Evolutionary conservation across 2,329 filamentous ascomycete genomes (phyloP).

Genomic region (Xylariales sp.): DNA sequence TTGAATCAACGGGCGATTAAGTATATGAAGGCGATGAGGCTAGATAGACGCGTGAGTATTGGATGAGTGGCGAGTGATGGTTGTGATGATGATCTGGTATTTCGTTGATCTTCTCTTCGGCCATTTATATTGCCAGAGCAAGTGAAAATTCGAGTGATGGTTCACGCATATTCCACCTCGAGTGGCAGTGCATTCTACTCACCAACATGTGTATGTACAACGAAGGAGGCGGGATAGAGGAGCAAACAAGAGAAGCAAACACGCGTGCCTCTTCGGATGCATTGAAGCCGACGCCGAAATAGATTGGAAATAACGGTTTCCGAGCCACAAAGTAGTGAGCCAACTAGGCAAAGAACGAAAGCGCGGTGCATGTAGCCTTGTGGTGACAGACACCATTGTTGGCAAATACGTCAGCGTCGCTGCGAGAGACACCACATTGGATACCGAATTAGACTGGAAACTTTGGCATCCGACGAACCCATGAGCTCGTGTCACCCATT

Average conservation of each 20-base stretch:
- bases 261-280: conserved; percentile 11
- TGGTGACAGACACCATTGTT: background rate
- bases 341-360: background rate
- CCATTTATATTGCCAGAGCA: background rate
- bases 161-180: background rate
- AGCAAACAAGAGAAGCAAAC: conserved; percentile 1
- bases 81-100: conserved; percentile 13
- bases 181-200: conserved; percentile 14
- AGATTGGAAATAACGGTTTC: conserved; percentile 3
- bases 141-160: background rate
- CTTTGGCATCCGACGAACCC: conserved; percentile 23
- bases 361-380: conserved; percentile 9
- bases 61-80: background rate
- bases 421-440: background rate
- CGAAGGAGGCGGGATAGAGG: background rate
- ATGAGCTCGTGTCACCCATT: conserved; percentile 11
- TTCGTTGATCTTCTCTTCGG: background rate
- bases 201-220: background rate
- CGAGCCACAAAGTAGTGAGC: conserved; percentile 2
- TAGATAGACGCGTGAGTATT: background rate
- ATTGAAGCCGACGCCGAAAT: conserved; percentile 28
- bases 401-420: background rate
- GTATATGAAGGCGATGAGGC: background rate
- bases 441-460: conserved; percentile 22
- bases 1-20: background rate